Base-by-base conservation (phyloP, 164 flowering plant species). In the Cinnamomum chago region DNA sequence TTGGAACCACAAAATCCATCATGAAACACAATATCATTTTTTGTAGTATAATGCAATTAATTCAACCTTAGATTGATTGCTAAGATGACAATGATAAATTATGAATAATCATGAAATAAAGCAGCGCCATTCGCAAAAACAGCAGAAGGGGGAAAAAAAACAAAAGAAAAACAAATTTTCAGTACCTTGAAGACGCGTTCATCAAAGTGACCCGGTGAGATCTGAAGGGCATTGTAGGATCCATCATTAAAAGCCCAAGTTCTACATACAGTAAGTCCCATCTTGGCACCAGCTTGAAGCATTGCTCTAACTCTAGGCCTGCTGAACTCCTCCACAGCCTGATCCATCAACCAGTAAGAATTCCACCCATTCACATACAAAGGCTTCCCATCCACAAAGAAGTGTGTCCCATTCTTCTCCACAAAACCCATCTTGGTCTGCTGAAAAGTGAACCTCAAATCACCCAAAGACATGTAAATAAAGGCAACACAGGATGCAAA, bases 211-310 rank as follows among this genome's bases (percentile, higher is more conserved):
- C 91, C 88, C 22, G 88, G 93, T 28, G 91, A 85, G 66, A 81
- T 79, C 81, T 89, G 91, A 18, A 89, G 89, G 47, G 91, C 89
- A 73, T 85, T 81, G 71, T 87, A 84, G 28, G 58, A 85, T 24
- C 93, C 93, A 80, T 89, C 91, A 75, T 85, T 89, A 78, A 89
- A 89, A 5, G 90, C 93, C 91, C 93, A 88, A 70, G 91, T 85
- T 65, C 91, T 76, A 30, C 93, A 89, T 47, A 89, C 93, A 2
- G 93, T 84, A 35, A 88, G 81, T 72, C 91, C 91, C 90, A 89
- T 87, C 82, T 81, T 84, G 0, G 87, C 82, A 23, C 89, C 91
- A 3, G 82, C 77, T 70, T 77, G 79, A 66, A 89, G 76, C 85
- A 88, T 88, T 40, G 76, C 84, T 7, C 81, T 62, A 6, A 89